Conservation (phyloP, 2,329 filamentous ascomycete genomes). For the Eutypella sp. region DNA sequence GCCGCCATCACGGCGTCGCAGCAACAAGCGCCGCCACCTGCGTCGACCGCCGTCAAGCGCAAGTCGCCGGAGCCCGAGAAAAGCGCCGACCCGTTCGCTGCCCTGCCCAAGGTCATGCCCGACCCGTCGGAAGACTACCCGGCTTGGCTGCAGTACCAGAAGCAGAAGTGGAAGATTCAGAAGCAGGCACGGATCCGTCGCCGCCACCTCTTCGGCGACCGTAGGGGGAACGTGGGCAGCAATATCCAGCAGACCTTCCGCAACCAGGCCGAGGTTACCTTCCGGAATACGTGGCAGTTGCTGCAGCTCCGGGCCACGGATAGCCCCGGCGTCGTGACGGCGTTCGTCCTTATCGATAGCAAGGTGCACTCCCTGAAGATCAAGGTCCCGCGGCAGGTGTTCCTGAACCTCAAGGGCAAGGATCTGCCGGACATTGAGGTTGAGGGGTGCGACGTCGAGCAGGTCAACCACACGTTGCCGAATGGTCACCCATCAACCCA, state of each 20-base stretch:
- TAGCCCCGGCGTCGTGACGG: conserved; percentile 77
- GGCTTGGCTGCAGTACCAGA: conserved; percentile 88
- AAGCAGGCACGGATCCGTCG: conserved; percentile 81
- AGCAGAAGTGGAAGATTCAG: conserved; percentile 98
- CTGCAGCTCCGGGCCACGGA: conserved; percentile 81
- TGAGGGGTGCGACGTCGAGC: conserved; percentile 80
- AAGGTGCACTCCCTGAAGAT: conserved; percentile 87
- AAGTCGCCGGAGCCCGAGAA: conserved; percentile 66
- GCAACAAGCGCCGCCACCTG: too few relatives aligned
- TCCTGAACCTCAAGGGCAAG: conserved; percentile 83
- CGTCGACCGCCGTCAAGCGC: conserved; percentile 56
- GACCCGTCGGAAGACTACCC: conserved; percentile 79
- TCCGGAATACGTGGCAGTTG: conserved; percentile 92
- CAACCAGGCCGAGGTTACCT: conserved; percentile 85
- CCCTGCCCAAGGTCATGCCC: conserved; percentile 79
- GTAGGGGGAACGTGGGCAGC: conserved; percentile 59
- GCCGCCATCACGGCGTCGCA: conserved; percentile 52
- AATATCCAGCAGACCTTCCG: conserved; percentile 71
- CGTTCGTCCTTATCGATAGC: conserved; percentile 87
- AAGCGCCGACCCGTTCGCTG: conserved; percentile 71
- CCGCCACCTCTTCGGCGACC: conserved; percentile 89
- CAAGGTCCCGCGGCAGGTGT: conserved; percentile 83
- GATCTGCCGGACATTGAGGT: conserved; percentile 87
- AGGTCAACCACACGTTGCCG: conserved; percentile 86
- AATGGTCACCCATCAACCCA: conserved; percentile 93